Conservation (phyloP, 257 asterid species). For the Solanum piurae region DNA sequence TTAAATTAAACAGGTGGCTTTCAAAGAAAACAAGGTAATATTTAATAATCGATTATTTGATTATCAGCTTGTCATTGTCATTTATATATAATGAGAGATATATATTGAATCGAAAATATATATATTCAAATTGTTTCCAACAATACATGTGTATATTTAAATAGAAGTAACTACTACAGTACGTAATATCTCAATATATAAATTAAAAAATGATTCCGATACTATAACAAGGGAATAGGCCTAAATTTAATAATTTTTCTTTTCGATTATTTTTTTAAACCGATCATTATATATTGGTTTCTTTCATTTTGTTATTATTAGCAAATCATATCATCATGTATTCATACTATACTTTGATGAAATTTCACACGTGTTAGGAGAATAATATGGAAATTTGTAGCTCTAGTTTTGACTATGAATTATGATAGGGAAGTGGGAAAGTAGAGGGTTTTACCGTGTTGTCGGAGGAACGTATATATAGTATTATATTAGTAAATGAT, state of each 20-base stretch:
- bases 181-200: neutral
- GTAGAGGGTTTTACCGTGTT: neutral
- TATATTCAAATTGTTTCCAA: too few species aligned
- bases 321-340: neutral
- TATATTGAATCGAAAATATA: too few species aligned
- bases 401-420: neutral
- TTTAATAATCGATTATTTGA: too few species aligned
- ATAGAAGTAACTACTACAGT: neutral
- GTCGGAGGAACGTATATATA: neutral
- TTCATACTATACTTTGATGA: neutral
- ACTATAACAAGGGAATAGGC: neutral
- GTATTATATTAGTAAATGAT: neutral
- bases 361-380: neutral
- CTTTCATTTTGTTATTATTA: neutral
- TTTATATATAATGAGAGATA: too few species aligned
- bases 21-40: neutral
- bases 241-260: neutral
- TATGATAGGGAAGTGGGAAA: neutral
- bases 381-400: neutral
- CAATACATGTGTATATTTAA: neutral
- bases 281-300: neutral
- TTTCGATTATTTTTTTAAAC: neutral
- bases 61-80: neutral
- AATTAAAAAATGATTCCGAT: neutral
- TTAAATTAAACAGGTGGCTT: neutral